A percentile compares a stretch with the other conserved stretches of the same genome.
Evolutionary conservation across 139 green algal genomes (phyloP).

Genomic region (Auxenochlorella protothecoides): DNA sequence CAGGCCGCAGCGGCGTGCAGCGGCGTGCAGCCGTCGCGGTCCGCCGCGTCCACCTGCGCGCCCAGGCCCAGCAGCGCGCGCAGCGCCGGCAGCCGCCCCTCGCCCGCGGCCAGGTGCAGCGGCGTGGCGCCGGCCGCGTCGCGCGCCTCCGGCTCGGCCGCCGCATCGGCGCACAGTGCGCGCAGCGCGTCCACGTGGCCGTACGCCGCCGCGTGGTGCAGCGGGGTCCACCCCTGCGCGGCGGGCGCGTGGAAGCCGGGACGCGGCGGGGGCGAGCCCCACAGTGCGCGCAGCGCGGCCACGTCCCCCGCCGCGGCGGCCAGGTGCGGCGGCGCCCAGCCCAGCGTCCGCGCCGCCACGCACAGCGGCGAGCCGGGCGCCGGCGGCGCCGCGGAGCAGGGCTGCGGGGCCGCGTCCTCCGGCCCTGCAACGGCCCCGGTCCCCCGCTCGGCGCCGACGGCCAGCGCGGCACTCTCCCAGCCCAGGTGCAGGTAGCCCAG

Average conservation of each 20-base stretch:
- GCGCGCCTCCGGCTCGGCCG: constrained; percentile 27
- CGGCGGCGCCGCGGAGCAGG: too few species aligned
- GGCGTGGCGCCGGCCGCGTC: constrained; percentile 41
- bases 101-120: constrained; percentile 47
- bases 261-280: too few species aligned
- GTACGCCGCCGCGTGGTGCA: constrained; percentile 53
- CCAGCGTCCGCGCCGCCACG: constrained; percentile 21
- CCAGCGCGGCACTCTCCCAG: constrained; percentile 38
- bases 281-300: too few species aligned
- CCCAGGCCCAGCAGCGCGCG: constrained; percentile 30
- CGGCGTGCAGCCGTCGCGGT: constrained; percentile 51
- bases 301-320: too few species aligned
- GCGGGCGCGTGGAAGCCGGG: too few species aligned
- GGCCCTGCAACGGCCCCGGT: too few species aligned
- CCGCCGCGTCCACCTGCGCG: constrained; percentile 7
- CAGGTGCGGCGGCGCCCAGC: constrained; percentile 39
- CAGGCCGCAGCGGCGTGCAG: constrained; percentile 49
- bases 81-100: constrained; percentile 44
- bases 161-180: constrained; percentile 25
- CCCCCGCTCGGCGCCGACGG: constrained; percentile 11
- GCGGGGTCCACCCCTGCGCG: constrained; percentile 3
- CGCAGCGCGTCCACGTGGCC: constrained; percentile 47
- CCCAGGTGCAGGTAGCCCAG: constrained; percentile 56
- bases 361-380: too few species aligned
- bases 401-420: too few species aligned